Conservation (phyloP, 345 rosid species). For the Toxicodendron radicans region DNA sequence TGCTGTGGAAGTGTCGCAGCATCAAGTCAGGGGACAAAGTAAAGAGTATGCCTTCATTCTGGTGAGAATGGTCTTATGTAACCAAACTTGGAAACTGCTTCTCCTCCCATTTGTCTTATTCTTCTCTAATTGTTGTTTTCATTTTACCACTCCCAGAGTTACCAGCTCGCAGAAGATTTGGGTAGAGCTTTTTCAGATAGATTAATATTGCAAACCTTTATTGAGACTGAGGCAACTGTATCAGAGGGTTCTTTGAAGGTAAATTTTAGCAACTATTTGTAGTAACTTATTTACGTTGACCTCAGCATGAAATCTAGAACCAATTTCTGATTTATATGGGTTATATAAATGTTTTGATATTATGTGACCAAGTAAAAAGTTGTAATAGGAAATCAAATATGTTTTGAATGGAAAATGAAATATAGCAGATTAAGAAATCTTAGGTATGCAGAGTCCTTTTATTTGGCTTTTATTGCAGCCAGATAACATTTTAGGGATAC, state of each 20-base stretch:
- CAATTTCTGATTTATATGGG: not conserved
- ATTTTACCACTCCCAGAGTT: constrained; percentile 47
- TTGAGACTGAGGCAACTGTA: constrained; percentile 55
- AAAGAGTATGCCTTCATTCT: constrained; percentile 56
- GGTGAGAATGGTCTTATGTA: constrained; percentile 41
- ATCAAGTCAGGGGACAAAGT: constrained; percentile 65
- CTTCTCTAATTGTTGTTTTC: constrained; percentile 11
- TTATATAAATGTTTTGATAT: not conserved
- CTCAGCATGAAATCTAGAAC: not conserved
- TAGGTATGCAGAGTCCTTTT: not conserved
- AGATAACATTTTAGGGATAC: not conserved
- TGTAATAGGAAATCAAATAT: not conserved
- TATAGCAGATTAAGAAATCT: not conserved
- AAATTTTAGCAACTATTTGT: constrained; percentile 8
- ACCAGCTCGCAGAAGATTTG: constrained; percentile 85
- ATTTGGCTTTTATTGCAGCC: constrained; percentile 2
- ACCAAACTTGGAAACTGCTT: not conserved
- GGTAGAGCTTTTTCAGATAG: constrained; percentile 89
- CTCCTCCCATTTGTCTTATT: constrained; percentile 8
- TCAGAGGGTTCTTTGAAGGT: constrained; percentile 68
- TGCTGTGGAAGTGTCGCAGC: constrained; percentile 55
- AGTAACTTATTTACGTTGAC: not conserved
- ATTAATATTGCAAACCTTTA: constrained; percentile 56
- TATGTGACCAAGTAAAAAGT: not conserved
- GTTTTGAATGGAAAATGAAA: not conserved